Conservation (phyloP, 129 eudicot genomes). For the Mikania micrantha region DNA sequence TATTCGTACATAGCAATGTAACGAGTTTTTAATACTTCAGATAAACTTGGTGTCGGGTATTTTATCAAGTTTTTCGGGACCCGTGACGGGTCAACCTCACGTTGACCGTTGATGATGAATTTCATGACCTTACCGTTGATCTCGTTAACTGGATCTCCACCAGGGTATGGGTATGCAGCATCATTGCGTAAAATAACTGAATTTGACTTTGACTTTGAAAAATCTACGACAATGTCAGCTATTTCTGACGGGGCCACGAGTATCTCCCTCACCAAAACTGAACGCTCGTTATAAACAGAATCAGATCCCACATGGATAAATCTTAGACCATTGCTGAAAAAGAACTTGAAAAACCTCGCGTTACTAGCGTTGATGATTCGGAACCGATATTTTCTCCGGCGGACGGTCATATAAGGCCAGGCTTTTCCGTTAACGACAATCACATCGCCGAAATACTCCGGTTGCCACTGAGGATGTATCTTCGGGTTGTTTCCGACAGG, state of each 20-base stretch:
- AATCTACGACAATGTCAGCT: conserved; percentile 73
- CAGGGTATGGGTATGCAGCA: conserved; percentile 74
- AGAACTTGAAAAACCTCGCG: conserved; percentile 68
- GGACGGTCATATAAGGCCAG: conserved; percentile 72
- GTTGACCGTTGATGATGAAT: conserved; percentile 32
- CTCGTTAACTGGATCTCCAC: conserved; percentile 61
- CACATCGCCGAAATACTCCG: conserved; percentile 84
- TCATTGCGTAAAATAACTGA: conserved; percentile 47
- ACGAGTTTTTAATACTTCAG: conserved; percentile 41
- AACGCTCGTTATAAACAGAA: conserved; percentile 47
- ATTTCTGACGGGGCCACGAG: conserved; percentile 77
- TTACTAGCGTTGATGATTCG: conserved; percentile 84
- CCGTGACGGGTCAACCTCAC: conserved; percentile 32
- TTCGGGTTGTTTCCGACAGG: conserved; percentile 62
- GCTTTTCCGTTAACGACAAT: conserved; percentile 87
- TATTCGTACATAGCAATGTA: conserved; percentile 84
- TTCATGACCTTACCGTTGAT: conserved; percentile 67
- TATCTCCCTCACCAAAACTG: conserved; percentile 32
- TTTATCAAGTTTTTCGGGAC: conserved; percentile 40
- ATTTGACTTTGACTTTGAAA: conserved; percentile 50
- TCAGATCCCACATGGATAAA: conserved; percentile 80
- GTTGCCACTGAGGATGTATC: conserved; percentile 89
- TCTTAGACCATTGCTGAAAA: conserved; percentile 43
- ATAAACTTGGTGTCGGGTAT: conserved; percentile 42
- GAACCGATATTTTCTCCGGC: conserved; percentile 62